Evolutionary conservation across 306 rosid genomes (phyloP).

Genomic region (Quercus agrifolia): DNA sequence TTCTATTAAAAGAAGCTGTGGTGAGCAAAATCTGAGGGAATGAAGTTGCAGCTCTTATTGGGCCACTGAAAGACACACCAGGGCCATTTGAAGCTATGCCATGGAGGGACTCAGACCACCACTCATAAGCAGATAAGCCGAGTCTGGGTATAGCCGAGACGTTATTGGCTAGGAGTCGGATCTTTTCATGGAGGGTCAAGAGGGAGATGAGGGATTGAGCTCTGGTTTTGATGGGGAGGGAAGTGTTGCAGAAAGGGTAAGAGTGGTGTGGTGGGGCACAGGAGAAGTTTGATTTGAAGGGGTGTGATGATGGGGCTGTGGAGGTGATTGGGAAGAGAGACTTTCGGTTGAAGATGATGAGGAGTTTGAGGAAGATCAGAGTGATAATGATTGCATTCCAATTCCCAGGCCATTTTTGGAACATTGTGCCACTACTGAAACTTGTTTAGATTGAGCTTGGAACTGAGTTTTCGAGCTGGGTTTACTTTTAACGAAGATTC

Average conservation of each 20-base stretch:
- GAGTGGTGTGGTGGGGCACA: slow-evolving; percentile 49
- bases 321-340: slow-evolving; percentile 1
- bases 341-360: not conserved
- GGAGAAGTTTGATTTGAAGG: slow-evolving; percentile 29
- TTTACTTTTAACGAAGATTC: too few species aligned
- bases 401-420: not conserved
- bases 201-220: slow-evolving; percentile 56
- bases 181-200: slow-evolving; percentile 65
- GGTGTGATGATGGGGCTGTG: not conserved
- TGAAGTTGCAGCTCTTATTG: slow-evolving; percentile 50
- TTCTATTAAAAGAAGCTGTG: slow-evolving; percentile 64
- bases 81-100: slow-evolving; percentile 83
- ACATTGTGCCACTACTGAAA: not conserved
- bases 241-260: slow-evolving; percentile 63
- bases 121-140: slow-evolving; percentile 63
- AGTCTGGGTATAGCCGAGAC: slow-evolving; percentile 64
- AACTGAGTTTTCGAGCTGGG: too few species aligned
- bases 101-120: slow-evolving; percentile 96
- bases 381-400: not conserved
- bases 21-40: slow-evolving; percentile 77
- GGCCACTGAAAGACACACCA: slow-evolving; percentile 70
- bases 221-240: slow-evolving; percentile 45
- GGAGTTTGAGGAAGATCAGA: slow-evolving; percentile 11
- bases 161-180: slow-evolving; percentile 56
- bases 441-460: not conserved